Conservation (phyloP, 495 filamentous ascomycete species). For the Daldinia loculata region DNA sequence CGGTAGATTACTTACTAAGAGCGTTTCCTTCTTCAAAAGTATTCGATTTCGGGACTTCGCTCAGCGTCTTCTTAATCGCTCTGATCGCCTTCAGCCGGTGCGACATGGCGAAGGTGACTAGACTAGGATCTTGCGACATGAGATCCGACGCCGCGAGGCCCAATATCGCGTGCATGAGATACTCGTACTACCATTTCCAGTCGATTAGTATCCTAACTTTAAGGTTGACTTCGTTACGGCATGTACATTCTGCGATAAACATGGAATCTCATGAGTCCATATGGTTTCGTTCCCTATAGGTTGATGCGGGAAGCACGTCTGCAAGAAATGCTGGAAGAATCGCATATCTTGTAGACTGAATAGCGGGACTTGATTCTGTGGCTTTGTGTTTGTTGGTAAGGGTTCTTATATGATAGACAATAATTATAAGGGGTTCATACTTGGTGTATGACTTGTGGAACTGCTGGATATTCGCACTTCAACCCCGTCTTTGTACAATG, state of each 20-base stretch:
- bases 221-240: not conserved
- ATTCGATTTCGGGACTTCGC: conserved; percentile 45
- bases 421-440: conserved; percentile 25
- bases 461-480: conserved; percentile 65
- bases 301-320: conserved; percentile 65
- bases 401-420: conserved; percentile 6
- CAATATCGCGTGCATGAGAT: conserved; percentile 68
- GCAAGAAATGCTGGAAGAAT: conserved; percentile 70
- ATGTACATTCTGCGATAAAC: conserved; percentile 63
- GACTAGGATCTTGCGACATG: conserved; percentile 45
- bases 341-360: conserved; percentile 67
- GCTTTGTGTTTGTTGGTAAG: conserved; percentile 40
- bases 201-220: not conserved
- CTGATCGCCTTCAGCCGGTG: conserved; percentile 67
- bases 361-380: conserved; percentile 54
- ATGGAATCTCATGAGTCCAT: conserved; percentile 68
- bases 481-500: conserved; percentile 67
- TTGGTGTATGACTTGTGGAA: conserved; percentile 55
- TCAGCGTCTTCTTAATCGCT: conserved; percentile 59
- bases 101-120: conserved; percentile 54
- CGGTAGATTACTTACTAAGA: conserved; percentile 35
- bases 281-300: conserved; percentile 65
- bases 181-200: conserved; percentile 52
- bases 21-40: conserved; percentile 57
- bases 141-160: conserved; percentile 65